phyloP scores from a whole-genome alignment of 106 monocot genomes.

The Dioscorea alata region DNA sequence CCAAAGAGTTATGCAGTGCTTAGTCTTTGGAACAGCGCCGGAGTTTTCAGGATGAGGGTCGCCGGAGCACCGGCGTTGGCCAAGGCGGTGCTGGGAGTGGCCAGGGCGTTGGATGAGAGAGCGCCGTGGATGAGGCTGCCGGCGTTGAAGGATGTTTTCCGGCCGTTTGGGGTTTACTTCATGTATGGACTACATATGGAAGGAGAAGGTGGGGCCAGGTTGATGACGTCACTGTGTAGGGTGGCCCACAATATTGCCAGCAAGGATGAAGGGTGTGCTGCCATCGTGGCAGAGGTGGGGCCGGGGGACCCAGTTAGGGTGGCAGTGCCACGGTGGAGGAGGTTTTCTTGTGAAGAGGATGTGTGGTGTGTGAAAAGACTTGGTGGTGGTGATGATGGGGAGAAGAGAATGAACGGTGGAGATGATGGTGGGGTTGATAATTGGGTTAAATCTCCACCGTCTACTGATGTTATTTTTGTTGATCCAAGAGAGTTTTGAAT shows the following conservation, averaged over 20 bases:
- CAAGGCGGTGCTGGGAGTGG: slow-evolving; percentile 4
- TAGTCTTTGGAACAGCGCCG: slow-evolving; percentile 43
- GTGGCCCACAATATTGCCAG: slow-evolving; percentile 41
- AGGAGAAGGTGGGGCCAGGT: slow-evolving; percentile 13
- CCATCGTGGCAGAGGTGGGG: slow-evolving; percentile 42
- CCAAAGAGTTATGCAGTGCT: slow-evolving; percentile 36
- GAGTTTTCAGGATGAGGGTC: slow-evolving; percentile 19
- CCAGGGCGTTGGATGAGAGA: slow-evolving; percentile 25
- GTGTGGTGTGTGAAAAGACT: slow-evolving; percentile 60
- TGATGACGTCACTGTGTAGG: slow-evolving; percentile 27
- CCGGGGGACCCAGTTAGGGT: slow-evolving; percentile 21
- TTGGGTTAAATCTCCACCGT: slow-evolving; percentile 25
- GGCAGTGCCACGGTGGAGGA: slow-evolving; percentile 36
- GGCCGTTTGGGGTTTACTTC: slow-evolving; percentile 42
- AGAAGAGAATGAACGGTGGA: neutral
- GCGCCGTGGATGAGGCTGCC: slow-evolving; percentile 42
- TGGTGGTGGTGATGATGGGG: no score
- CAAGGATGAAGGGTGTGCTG: slow-evolving; percentile 29
- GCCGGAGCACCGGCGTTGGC: slow-evolving; percentile 18
- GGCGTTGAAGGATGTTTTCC: slow-evolving; percentile 30
- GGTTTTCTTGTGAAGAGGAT: slow-evolving; percentile 51
- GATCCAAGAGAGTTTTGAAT: slow-evolving; percentile 38
- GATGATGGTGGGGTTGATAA: slow-evolving; percentile 4
- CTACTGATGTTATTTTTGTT: slow-evolving; percentile 30
- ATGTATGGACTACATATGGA: slow-evolving; percentile 38